These are phyloP conservation scores for Alnus glutinosa DNA, from an alignment of 306 rosid genomes.

Conservation along the genomic window DNA sequence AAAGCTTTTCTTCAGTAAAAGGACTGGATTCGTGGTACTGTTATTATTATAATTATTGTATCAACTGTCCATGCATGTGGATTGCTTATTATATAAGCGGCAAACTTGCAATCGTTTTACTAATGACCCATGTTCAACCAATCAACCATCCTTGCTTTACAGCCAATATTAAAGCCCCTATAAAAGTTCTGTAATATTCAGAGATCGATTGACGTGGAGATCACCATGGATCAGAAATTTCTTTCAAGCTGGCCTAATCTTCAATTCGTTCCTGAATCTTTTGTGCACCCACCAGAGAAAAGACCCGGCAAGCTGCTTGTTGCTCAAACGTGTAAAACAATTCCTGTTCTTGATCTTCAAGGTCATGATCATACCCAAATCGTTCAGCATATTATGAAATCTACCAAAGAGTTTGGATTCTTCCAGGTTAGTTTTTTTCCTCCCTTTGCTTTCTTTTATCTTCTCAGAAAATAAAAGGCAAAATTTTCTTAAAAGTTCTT, in stretches of 20 bases:
- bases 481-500: neutral
- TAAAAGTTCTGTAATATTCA: neutral
- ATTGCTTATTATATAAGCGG: constrained; percentile 1
- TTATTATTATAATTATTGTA: neutral
- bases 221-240: constrained; percentile 27
- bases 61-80: neutral
- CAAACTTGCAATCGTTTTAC: constrained; percentile 2
- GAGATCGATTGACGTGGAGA: neutral
- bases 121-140: neutral
- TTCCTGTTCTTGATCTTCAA: constrained; percentile 58
- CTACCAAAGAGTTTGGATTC: constrained; percentile 59
- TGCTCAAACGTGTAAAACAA: constrained; percentile 18
- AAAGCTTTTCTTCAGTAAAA: neutral
- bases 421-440: constrained; percentile 48
- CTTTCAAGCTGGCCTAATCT: constrained; percentile 44
- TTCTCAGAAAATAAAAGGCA: neutral
- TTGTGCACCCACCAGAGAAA: constrained; percentile 45
- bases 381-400: constrained; percentile 42
- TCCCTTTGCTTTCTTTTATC: neutral
- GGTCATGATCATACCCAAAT: constrained; percentile 28
- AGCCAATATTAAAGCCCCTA: neutral
- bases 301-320: constrained; percentile 31
- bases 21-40: too few relatives aligned
- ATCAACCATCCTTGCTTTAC: neutral
- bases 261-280: constrained; percentile 40